Evolutionary conservation across 2,329 filamentous ascomycete genomes (phyloP).

Genomic region (Aspergillus neoniger): DNA sequence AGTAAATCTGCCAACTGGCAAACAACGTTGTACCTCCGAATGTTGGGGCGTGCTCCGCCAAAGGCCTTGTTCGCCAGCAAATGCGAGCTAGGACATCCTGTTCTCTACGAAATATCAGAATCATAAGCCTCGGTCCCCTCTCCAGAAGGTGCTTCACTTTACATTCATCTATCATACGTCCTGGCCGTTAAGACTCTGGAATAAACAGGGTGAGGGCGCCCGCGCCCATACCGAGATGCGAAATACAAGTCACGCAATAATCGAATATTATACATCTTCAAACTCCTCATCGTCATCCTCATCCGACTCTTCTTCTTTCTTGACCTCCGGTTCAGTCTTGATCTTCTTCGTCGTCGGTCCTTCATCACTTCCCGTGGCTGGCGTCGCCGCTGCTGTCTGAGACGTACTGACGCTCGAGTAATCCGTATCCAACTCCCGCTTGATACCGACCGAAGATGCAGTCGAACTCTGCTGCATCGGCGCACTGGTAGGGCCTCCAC

Average conservation of each 20-base stretch:
- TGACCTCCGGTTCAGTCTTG: slow-evolving; percentile 42
- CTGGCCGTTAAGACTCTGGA: not conserved
- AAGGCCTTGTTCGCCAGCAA: too few species aligned
- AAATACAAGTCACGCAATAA: not conserved
- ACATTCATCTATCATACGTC: slow-evolving; percentile 2
- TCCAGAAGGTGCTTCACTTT: not conserved
- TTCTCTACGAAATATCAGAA: too few species aligned
- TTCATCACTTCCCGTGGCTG: slow-evolving; percentile 40
- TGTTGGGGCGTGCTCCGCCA: too few species aligned
- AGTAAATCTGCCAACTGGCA: too few species aligned
- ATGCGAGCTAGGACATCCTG: too few species aligned
- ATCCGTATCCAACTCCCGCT: slow-evolving; percentile 42
- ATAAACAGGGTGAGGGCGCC: slow-evolving; percentile 16
- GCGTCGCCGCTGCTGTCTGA: slow-evolving; percentile 41
- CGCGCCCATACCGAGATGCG: slow-evolving; percentile 17
- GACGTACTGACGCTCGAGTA: slow-evolving; percentile 40
- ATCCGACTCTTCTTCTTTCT: slow-evolving; percentile 44
- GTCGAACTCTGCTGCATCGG: slow-evolving; percentile 13
- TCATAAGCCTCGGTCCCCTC: too few species aligned
- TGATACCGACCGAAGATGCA: slow-evolving; percentile 31
- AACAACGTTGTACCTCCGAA: too few species aligned
- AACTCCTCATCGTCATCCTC: slow-evolving; percentile 50
- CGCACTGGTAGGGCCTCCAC: slow-evolving; percentile 32
- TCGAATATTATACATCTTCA: slow-evolving; percentile 41
- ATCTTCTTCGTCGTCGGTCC: slow-evolving; percentile 47